phyloP scores from a whole-genome alignment of 345 rosid genomes.

The Clarkia xantiana region DNA sequence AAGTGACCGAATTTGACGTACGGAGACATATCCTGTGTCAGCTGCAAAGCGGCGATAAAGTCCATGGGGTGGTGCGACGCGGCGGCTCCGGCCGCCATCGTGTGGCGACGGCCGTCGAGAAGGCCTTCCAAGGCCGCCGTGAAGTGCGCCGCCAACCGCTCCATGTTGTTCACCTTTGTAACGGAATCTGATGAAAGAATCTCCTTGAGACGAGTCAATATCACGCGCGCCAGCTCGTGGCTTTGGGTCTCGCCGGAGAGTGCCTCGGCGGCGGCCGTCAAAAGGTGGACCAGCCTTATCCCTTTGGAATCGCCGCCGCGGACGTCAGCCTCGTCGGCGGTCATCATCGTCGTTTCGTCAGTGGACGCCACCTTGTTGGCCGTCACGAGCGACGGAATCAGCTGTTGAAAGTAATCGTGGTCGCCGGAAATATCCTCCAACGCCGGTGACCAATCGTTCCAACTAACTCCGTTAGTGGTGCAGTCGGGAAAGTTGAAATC shows the following conservation, averaged over 20 bases:
- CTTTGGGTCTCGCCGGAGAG: slow-evolving; percentile 36
- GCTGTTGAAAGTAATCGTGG: slow-evolving; percentile 43
- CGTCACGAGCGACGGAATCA: slow-evolving; percentile 49
- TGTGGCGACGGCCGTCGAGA: slow-evolving; percentile 17
- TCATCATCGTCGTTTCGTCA: slow-evolving; percentile 7
- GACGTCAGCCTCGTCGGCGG: slow-evolving; percentile 23
- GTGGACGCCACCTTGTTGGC: slow-evolving; percentile 21
- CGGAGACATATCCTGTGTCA: slow-evolving; percentile 80
- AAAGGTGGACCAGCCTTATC: slow-evolving; percentile 62
- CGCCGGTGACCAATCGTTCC: slow-evolving; percentile 57
- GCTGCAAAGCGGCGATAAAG: slow-evolving; percentile 55
- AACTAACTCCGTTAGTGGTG: slow-evolving; percentile 23
- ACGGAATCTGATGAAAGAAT: slow-evolving; percentile 36
- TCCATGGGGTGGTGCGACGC: slow-evolving; percentile 27
- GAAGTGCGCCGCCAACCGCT: slow-evolving; percentile 66
- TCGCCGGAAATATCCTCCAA: slow-evolving; percentile 45
- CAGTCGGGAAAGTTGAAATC: slow-evolving; percentile 34
- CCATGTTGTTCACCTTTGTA: slow-evolving; percentile 69
- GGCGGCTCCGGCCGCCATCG: slow-evolving; percentile 5
- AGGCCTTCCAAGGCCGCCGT: slow-evolving; percentile 51
- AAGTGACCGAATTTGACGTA: slow-evolving; percentile 84
- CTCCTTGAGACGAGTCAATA: slow-evolving; percentile 89
- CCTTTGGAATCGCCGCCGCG: slow-evolving; percentile 51
- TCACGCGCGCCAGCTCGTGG: slow-evolving; percentile 70
- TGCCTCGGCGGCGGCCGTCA: slow-evolving; percentile 89